Percentiles rank a stretch among this genome's conserved stretches.
These are phyloP conservation scores for Salix purpurea DNA, from an alignment of 345 rosid species.

Conservation along the genomic window DNA sequence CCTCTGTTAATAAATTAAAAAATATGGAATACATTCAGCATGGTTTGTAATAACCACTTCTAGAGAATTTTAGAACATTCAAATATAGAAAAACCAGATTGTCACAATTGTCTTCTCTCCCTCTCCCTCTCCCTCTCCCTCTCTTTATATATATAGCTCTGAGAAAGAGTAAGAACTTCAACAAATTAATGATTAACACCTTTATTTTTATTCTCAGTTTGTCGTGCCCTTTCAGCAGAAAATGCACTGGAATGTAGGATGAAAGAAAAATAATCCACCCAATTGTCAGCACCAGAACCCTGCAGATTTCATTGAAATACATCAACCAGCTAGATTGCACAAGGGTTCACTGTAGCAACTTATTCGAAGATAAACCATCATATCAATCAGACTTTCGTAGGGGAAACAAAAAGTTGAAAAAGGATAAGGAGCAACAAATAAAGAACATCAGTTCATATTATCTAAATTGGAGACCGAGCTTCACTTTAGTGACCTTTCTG, in stretches of 20 bases:
- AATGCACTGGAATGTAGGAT: slow-evolving; percentile 64
- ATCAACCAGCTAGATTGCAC: slow-evolving; percentile 9
- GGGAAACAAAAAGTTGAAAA: not conserved
- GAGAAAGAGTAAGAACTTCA: not conserved
- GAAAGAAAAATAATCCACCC: slow-evolving; percentile 96
- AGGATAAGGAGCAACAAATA: not conserved
- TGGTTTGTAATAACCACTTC: not conserved
- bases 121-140: too few relatives aligned
- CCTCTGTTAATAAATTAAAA: slow-evolving; percentile 52
- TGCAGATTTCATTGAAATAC: slow-evolving; percentile 29
- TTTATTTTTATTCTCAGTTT: slow-evolving; percentile 73
- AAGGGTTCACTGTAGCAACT: not conserved
- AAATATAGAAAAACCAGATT: not conserved
- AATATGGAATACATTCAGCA: slow-evolving; percentile 3
- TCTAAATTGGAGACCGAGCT: not conserved
- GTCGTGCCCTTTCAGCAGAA: slow-evolving; percentile 74
- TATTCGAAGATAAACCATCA: not conserved
- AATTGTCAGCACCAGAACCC: slow-evolving; percentile 65
- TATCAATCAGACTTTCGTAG: not conserved
- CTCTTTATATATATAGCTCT: not conserved
- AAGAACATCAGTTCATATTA: not conserved
- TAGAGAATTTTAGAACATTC: not conserved
- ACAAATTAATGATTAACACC: slow-evolving; percentile 36
- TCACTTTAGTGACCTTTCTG: not conserved
- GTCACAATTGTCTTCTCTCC: not conserved